Percentiles rank a stretch among this genome's conserved stretches.
Conservation (phyloP, 495 filamentous ascomycete genomes). For the Penicillium alfredii region DNA sequence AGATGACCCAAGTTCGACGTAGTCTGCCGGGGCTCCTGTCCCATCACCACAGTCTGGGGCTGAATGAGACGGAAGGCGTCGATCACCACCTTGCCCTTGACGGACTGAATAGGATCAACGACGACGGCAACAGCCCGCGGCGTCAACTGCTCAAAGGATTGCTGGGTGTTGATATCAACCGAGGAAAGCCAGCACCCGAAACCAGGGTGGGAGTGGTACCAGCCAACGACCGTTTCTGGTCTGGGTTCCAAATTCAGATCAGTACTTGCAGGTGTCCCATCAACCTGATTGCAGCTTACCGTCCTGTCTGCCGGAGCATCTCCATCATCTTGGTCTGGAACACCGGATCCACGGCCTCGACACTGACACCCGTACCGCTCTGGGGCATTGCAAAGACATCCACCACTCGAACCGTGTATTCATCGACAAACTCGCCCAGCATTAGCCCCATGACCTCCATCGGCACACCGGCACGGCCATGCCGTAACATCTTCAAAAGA, state of each 20-base stretch:
- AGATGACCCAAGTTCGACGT: conserved; percentile 96
- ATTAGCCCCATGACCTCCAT: conserved; percentile 99
- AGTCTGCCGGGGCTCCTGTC: conserved; percentile 96
- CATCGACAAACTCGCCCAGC: conserved; percentile 97
- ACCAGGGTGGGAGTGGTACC: conserved; percentile 99
- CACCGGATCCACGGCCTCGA: conserved; percentile 95
- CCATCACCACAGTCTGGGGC: conserved; percentile 96
- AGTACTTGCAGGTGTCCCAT: too few relatives aligned
- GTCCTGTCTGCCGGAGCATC: conserved; percentile 93
- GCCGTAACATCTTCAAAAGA: conserved; percentile 95
- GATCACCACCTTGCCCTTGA: conserved; percentile 99
- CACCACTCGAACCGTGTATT: conserved; percentile 95
- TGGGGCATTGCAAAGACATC: conserved; percentile 99
- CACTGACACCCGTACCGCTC: conserved; percentile 94
- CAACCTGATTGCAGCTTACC: too few relatives aligned
- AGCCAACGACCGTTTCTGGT: conserved; percentile 94
- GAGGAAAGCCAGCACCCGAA: conserved; percentile 99
- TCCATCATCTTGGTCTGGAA: conserved; percentile 99
- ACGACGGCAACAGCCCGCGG: conserved; percentile 95
- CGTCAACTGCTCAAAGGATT: conserved; percentile 96
- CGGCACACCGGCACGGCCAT: conserved; percentile 93
- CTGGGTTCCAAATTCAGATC: too few relatives aligned
- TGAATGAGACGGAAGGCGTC: conserved; percentile 99
- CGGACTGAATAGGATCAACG: conserved; percentile 96
- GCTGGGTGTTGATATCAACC: conserved; percentile 99